Conservation (phyloP, 2,329 filamentous ascomycete genomes). For the Camillea tinctor region DNA sequence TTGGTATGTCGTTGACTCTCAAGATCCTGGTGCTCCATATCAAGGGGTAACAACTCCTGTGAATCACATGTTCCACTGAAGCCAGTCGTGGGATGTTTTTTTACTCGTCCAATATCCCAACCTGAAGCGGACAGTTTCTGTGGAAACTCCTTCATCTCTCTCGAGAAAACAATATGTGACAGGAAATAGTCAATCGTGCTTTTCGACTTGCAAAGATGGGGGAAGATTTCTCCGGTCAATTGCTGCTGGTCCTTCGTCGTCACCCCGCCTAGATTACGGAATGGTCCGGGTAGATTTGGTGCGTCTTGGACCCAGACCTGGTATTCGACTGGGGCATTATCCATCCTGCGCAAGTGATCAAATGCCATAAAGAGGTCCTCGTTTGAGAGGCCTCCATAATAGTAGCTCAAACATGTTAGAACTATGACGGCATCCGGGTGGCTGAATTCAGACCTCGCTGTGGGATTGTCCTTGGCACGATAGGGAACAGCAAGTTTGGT, state of each 20-base stretch:
- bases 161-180: slow-evolving; percentile 56
- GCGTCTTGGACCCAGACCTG: slow-evolving; percentile 43
- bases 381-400: slow-evolving; percentile 53
- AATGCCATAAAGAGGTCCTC: slow-evolving; percentile 50
- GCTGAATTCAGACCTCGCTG: slow-evolving; percentile 57
- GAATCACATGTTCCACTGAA: slow-evolving; percentile 72
- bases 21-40: slow-evolving; percentile 56
- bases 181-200: slow-evolving; percentile 64
- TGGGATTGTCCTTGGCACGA: slow-evolving; percentile 57
- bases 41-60: slow-evolving; percentile 54
- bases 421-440: slow-evolving; percentile 59
- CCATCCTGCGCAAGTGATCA: slow-evolving; percentile 44
- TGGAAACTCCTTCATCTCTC: slow-evolving; percentile 61
- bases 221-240: slow-evolving; percentile 51
- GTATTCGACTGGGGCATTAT: slow-evolving; percentile 54
- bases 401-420: slow-evolving; percentile 56
- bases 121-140: slow-evolving; percentile 63
- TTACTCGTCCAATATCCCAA: slow-evolving; percentile 60
- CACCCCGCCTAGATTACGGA: slow-evolving; percentile 46
- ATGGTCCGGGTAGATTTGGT: slow-evolving; percentile 33
- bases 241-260: slow-evolving; percentile 57
- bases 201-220: slow-evolving; percentile 50
- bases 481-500: slow-evolving; percentile 58
- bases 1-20: slow-evolving; percentile 61
- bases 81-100: slow-evolving; percentile 53